Conservation (phyloP, 768 basidiomycete species). For the Auriscalpium orientale region DNA sequence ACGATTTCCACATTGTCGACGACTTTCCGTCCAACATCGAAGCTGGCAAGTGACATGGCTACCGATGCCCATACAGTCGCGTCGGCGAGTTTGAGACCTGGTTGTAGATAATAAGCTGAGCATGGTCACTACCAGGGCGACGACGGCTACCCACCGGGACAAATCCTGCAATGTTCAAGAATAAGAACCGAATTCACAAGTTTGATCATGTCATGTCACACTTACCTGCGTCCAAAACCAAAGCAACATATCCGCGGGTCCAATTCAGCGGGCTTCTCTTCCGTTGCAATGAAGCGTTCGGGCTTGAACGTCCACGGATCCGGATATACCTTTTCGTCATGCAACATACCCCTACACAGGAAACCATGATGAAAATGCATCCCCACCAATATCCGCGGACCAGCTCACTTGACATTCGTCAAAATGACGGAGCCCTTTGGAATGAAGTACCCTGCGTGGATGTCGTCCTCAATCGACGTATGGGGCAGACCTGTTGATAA, state of each 20-base stretch:
- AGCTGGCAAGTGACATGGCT: constrained; percentile 1
- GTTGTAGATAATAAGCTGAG: neutral
- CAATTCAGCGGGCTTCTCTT: constrained; percentile 4
- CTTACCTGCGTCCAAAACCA: constrained; percentile 18
- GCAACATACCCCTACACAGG: constrained; percentile 18
- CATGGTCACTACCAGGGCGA: too few species aligned
- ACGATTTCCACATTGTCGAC: too few species aligned
- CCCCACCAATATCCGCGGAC: neutral
- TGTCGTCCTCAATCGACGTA: neutral
- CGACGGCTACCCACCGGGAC: neutral
- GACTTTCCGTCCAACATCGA: neutral
- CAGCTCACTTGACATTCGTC: constrained; percentile 25
- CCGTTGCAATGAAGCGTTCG: constrained; percentile 19
- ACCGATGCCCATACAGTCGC: constrained; percentile 4
- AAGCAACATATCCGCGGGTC: constrained; percentile 13
- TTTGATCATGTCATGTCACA: neutral
- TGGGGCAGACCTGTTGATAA: constrained; percentile 1
- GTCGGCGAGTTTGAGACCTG: constrained; percentile 5
- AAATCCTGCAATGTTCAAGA: neutral
- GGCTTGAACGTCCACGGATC: constrained; percentile 21
- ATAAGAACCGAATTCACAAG: neutral
- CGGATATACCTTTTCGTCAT: constrained; percentile 18
- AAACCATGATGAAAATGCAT: neutral
- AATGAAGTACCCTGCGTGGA: constrained; percentile 10
- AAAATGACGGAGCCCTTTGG: constrained; percentile 29